A percentile compares a stretch with the other conserved stretches of the same genome.
phyloP scores from a whole-genome alignment of 176 grass and related monocot species.

The Secale cereale region DNA sequence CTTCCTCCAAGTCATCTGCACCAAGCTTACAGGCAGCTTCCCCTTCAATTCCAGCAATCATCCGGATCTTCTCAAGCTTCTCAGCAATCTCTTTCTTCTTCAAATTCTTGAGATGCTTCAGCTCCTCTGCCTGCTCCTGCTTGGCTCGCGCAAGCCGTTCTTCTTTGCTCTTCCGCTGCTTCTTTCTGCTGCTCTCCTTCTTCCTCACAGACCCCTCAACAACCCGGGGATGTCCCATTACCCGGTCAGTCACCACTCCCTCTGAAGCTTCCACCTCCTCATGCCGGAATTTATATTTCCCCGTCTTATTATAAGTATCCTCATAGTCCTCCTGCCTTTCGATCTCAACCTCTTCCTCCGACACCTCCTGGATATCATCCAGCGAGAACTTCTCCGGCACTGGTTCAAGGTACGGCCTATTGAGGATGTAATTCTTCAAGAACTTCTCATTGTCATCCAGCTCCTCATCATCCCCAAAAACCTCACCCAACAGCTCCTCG shows the following conservation, averaged over 20 bases:
- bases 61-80: slow-evolving; percentile 70
- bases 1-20: slow-evolving; percentile 82
- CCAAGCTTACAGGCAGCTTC: slow-evolving; percentile 48
- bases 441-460: slow-evolving; percentile 71
- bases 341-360: slow-evolving; percentile 61
- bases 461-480: slow-evolving; percentile 70
- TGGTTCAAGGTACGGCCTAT: slow-evolving; percentile 50
- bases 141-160: slow-evolving; percentile 62
- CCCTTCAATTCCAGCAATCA: slow-evolving; percentile 62
- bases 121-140: slow-evolving; percentile 67
- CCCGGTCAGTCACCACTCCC: slow-evolving; percentile 46
- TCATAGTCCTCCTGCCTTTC: slow-evolving; percentile 66
- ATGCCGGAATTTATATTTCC: slow-evolving; percentile 54
- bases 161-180: slow-evolving; percentile 89
- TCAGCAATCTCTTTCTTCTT: slow-evolving; percentile 97
- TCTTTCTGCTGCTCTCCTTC: slow-evolving; percentile 82
- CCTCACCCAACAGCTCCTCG: slow-evolving; percentile 46
- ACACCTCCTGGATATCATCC: slow-evolving; percentile 46
- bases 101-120: slow-evolving; percentile 92
- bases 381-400: slow-evolving; percentile 25
- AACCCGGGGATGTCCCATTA: slow-evolving; percentile 73
- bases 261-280: slow-evolving; percentile 60
- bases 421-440: slow-evolving; percentile 75
- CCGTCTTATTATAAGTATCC: slow-evolving; percentile 20
- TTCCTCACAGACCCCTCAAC: slow-evolving; percentile 95